A percentile compares a stretch with the other conserved stretches of the same genome.
phyloP scores from a whole-genome alignment of 2,329 filamentous ascomycete genomes.

The Pyrenochaeta sp. region DNA sequence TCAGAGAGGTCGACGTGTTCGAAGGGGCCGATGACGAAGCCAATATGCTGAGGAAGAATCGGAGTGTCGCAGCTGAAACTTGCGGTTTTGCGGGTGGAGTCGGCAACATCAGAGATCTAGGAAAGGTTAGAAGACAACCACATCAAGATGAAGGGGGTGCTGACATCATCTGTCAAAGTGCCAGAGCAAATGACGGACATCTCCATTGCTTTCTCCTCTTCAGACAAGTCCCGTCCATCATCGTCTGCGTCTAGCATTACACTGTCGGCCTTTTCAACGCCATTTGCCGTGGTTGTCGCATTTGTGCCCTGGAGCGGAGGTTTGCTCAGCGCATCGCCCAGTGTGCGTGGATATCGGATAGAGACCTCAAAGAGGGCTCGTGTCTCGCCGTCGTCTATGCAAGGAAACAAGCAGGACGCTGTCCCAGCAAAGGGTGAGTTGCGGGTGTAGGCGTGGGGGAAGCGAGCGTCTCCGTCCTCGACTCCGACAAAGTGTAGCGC shows the following conservation, averaged over 20 bases:
- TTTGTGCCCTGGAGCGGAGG: constrained; percentile 31
- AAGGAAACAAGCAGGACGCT: constrained; percentile 89
- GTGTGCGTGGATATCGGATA: constrained; percentile 82
- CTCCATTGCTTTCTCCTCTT: constrained; percentile 87
- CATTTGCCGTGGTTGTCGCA: constrained; percentile 21
- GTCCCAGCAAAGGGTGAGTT: constrained; percentile 80
- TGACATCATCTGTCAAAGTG: constrained; percentile 79
- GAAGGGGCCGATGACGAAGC: constrained; percentile 93
- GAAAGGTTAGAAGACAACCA: constrained; percentile 12
- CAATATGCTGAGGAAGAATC: constrained; percentile 86
- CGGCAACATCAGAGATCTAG: constrained; percentile 71
- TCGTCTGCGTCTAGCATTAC: constrained; percentile 45
- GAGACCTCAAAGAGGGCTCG: constrained; percentile 88
- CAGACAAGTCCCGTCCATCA: constrained; percentile 58
- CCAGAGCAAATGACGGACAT: constrained; percentile 92
- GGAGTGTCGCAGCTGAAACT: constrained; percentile 75
- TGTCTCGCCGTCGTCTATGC: constrained; percentile 83
- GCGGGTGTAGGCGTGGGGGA: constrained; percentile 89
- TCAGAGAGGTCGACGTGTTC: constrained; percentile 90
- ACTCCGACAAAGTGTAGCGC: constrained; percentile 92
- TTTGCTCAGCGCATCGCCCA: constrained; percentile 73
- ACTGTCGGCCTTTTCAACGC: constrained; percentile 40
- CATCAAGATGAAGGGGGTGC: constrained; percentile 10
- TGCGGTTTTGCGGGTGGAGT: constrained; percentile 85
- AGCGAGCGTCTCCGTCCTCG: constrained; percentile 78